A percentile compares a stretch with the other conserved stretches of the same genome.
These are phyloP conservation scores for Neonectria ditissima DNA, from an alignment of 2,329 filamentous ascomycete genomes.

Conservation along the genomic window DNA sequence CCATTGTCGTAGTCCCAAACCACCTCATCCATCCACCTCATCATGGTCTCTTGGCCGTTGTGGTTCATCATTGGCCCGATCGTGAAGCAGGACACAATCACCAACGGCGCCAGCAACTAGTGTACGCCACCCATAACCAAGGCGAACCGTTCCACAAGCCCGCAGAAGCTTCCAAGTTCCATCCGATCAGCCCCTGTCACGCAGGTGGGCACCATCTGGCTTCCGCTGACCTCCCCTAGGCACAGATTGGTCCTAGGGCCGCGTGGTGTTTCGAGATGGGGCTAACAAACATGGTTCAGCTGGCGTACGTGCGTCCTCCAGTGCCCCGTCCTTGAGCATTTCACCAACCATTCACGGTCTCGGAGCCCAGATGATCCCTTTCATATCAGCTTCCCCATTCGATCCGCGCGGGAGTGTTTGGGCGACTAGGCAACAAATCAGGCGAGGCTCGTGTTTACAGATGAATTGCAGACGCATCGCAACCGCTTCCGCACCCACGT, in stretches of 20 bases:
- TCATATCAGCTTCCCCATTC: constrained; percentile 16
- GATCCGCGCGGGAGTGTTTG: constrained; percentile 6
- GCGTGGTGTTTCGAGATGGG: constrained; percentile 32
- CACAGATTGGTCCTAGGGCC: constrained; percentile 27
- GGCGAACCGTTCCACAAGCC: constrained; percentile 23
- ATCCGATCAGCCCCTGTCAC: constrained; percentile 24
- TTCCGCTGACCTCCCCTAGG: constrained; percentile 28
- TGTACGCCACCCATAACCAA: constrained; percentile 27
- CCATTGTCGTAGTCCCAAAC: constrained; percentile 1
- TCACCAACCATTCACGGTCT: constrained; percentile 15
- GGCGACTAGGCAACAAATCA: constrained; percentile 19
- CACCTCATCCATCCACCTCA: constrained; percentile 1
- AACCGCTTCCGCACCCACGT: constrained; percentile 16
- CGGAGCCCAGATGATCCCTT: constrained; percentile 6
- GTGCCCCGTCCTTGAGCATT: constrained; percentile 18
- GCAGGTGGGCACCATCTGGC: constrained; percentile 33
- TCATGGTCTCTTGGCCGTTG: neutral
- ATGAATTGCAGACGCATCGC: constrained; percentile 19
- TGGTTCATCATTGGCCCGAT: neutral
- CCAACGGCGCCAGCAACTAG: constrained; percentile 26
- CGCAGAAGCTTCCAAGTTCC: constrained; percentile 32
- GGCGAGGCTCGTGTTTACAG: constrained; percentile 27
- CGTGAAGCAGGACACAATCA: constrained; percentile 14
- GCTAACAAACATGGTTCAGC: constrained; percentile 29
- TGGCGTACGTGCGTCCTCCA: constrained; percentile 24